phyloP scores from a whole-genome alignment of 495 filamentous ascomycete genomes.

The Cercophora newfieldiana region DNA sequence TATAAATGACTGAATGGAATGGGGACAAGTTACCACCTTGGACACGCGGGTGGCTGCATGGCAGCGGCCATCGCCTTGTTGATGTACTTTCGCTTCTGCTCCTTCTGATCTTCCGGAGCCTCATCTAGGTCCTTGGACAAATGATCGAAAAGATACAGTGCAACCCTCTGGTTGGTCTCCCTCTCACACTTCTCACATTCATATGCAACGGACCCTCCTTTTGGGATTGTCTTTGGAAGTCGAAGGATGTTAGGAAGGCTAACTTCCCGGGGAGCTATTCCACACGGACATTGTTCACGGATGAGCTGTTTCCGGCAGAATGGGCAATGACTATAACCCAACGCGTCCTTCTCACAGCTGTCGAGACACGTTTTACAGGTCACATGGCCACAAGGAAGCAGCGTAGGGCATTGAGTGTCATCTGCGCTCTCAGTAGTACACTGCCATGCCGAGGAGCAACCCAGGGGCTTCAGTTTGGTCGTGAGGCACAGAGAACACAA shows the following conservation, averaged over 20 bases:
- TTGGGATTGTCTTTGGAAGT: conserved; percentile 2
- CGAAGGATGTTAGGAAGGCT: background rate
- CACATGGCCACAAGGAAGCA: conserved; percentile 28
- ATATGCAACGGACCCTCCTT: conserved; percentile 9
- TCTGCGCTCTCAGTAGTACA: background rate
- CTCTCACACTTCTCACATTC: background rate
- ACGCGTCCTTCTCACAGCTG: no score
- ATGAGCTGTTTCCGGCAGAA: conserved; percentile 19
- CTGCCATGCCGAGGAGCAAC: no score
- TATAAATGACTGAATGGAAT: no score
- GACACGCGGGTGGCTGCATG: background rate
- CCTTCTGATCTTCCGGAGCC: background rate
- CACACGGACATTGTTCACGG: no score
- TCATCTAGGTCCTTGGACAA: background rate
- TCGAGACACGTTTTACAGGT: conserved; percentile 15
- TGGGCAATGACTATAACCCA: no score
- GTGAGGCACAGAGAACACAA: conserved; percentile 18
- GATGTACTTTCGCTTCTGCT: background rate
- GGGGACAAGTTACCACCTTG: background rate
- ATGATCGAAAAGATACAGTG: background rate
- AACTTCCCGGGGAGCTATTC: no score
- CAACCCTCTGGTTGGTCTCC: background rate
- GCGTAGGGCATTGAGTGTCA: background rate
- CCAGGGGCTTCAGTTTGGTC: background rate
- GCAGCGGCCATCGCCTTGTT: background rate